Base-by-base conservation (phyloP, 805 yeast species). In the Candida vartiovaarae region DNA sequence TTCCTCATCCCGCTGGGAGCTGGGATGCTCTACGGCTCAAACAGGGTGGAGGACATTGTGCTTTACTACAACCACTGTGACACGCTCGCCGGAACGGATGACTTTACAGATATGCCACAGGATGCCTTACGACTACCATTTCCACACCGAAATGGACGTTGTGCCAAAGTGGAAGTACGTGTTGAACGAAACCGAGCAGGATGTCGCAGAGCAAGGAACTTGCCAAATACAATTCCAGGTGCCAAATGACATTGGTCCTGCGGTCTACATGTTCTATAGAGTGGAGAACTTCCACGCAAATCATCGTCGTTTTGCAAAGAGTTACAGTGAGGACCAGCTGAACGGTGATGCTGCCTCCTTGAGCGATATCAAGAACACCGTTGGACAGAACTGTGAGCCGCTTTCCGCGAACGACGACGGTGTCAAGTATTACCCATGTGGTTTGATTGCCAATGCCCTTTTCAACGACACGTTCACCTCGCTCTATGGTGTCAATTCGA, bases 1-100 rank as follows among this genome's bases (percentile, higher is more conserved):
- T 72, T 93, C 10, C 84, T 89, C 60, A 86, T 91, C 9, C 95
- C 96, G 11, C 75, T 93, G 43, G 99, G 99, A 24, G 88, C 89
- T 23, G 90, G 84, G 36, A 76, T 93, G 52, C 62, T 89, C 26
- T 75, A 77, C 47, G 82, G 91, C 10, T 74, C 89, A 3, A 70
- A 78, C 56, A 72, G 74, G 49, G 88, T 89, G 6, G 84, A 90
- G 60, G 81, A 82, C 48, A 42, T 93, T 31, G 71, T 73, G 34
- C 71, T 93, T 31, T 84, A 88, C 55, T 91, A 91, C 59, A 76
- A 89, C 37, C 70, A 77, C 40, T 91, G 99, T 68, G 72, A 67
- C 31, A 58, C 56, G 4, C 50, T 68, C 29, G 86, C 86, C 2
- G 71, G 75, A 2, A 54, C 64, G 6, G 62, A 60, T 24, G 52